Evolutionary conservation across 208 protist species (phyloP), one percentile per base, ranked within the genome.

Genomic region (Angomonas ambiguus): DNA sequence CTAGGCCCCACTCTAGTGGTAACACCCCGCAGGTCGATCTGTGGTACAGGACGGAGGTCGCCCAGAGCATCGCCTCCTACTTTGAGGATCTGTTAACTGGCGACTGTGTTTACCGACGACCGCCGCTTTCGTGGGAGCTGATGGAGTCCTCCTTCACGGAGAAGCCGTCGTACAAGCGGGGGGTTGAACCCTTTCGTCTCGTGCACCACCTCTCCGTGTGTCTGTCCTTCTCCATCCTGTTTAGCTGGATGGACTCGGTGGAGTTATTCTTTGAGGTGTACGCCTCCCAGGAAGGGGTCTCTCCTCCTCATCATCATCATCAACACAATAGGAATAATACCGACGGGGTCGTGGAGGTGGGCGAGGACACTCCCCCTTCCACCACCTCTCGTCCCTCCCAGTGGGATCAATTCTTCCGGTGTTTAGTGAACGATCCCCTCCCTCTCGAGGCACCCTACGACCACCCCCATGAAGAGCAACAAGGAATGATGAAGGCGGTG

Each of bases 11-110:
- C n/a, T n/a, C n/a, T n/a, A n/a, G n/a, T n/a, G n/a, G n/a, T n/a
- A n/a, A n/a, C n/a, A n/a, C 56, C 56, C 20, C 56, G 5, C 30
- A n/a, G 38, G 11, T 45, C 11, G 38, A 45, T 16, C 38, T 45
- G 16, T 45, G 38, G 2, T 30, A 76, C 18, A 80, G 69, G 65
- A 71, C 72, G 55, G 76, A 76, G 51, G 57, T 77, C 42, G 74
- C 67, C 41, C 68, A 67, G 20, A 69, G 69, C 41, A 32, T 76
- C 38, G 61, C 67, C n/a, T 41, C 38, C 34, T 60, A 67, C 49
- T 72, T 48, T 20, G 63, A 55, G 33, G 57, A 49, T 31, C 13
- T 53, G 16, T 66, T 49, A 35, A 64, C 49, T 22, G 68, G 73
- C 0, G 0, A 18, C 0, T 33, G 49, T 24, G n/a, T 24, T 5